Conservation (phyloP, 768 basidiomycete species). For the Stropharia rugosoannulata region DNA sequence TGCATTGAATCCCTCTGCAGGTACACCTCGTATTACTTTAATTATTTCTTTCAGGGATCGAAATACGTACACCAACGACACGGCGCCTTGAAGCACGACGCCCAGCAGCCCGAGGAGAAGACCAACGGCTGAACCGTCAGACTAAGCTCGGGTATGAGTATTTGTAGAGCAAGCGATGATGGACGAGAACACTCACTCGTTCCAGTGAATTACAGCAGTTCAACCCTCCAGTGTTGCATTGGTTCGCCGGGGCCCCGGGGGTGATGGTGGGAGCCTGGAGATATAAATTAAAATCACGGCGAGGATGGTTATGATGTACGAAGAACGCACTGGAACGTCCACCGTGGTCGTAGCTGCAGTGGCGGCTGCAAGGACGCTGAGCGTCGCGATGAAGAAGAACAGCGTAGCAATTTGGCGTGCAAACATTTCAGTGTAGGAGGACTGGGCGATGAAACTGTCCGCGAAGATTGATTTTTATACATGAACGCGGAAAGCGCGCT, state of each 20-base stretch:
- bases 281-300: neutral
- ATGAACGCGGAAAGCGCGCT: neutral
- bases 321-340: constrained; percentile 10
- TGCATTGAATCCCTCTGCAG: constrained; percentile 15
- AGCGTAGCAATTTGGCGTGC: constrained; percentile 7
- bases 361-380: constrained; percentile 21
- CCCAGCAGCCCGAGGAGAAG: constrained; percentile 12
- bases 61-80: constrained; percentile 14
- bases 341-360: constrained; percentile 12
- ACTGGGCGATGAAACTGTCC: neutral
- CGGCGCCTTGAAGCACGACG: constrained; percentile 15
- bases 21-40: neutral
- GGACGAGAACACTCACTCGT: constrained; percentile 2
- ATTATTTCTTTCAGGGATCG: neutral
- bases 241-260: constrained; percentile 15
- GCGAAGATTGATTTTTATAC: neutral
- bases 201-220: constrained; percentile 21
- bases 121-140: constrained; percentile 11
- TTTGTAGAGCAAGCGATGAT: neutral
- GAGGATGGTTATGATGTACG: neutral
- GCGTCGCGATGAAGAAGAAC: constrained; percentile 13
- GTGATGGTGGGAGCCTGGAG: constrained; percentile 2
- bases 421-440: constrained; percentile 3
- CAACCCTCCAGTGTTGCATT: constrained; percentile 19
- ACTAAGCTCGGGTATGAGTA: neutral